A percentile compares a stretch with the other conserved stretches of the same genome.
These are phyloP conservation scores for Phycomyces blakesleeanus DNA, from an alignment of 192 early-diverging fungal species.

Conservation along the genomic window DNA sequence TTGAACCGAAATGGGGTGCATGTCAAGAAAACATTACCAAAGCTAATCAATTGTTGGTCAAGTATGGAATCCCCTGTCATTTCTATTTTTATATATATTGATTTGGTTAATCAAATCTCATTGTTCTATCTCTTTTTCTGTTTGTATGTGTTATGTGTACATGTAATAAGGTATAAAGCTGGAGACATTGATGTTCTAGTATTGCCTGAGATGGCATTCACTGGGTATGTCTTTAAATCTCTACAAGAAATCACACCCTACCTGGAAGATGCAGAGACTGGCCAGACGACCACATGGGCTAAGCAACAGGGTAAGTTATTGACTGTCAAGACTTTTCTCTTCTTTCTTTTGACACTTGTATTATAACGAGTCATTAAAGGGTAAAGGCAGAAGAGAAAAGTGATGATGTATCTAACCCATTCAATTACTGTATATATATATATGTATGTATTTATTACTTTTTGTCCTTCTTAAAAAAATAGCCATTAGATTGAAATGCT, in stretches of 20 bases:
- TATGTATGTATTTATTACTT: no score
- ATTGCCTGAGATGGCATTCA: constrained; percentile 76
- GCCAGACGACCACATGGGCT: constrained; percentile 61
- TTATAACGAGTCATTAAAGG: no score
- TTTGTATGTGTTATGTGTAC: no score
- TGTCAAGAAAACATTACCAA: constrained; percentile 27
- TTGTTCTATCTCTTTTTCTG: no score
- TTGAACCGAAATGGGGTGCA: constrained; percentile 40
- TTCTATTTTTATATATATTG: no score
- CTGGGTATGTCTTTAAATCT: constrained; percentile 65
- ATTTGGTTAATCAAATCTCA: no score
- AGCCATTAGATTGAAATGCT: constrained; percentile 52
- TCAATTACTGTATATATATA: no score
- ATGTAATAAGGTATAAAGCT: constrained; percentile 45
- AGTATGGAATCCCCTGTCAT: constrained; percentile 11
- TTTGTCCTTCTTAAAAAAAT: constrained; percentile 5
- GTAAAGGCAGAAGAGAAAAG: no score
- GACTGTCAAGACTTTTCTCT: background rate
- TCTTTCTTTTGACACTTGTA: background rate
- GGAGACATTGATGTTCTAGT: constrained; percentile 65
- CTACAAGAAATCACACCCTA: constrained; percentile 55
- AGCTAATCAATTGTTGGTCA: constrained; percentile 32
- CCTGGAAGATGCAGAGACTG: constrained; percentile 52
- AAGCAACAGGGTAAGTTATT: constrained; percentile 46
- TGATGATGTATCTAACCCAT: no score